phyloP scores from a whole-genome alignment of 176 grass and related monocot species.

The Musa beccarii region DNA sequence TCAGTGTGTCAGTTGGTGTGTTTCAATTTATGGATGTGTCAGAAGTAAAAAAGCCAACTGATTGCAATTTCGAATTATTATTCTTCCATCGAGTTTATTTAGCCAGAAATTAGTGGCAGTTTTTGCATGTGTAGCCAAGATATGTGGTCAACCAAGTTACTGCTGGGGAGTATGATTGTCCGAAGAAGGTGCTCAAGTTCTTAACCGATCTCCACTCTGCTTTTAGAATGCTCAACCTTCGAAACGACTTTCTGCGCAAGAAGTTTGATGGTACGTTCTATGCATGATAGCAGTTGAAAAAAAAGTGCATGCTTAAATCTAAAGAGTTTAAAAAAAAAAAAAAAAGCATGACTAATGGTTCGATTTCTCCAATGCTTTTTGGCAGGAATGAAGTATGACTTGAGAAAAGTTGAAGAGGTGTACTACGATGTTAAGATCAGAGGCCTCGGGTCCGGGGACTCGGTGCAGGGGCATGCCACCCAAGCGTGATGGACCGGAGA shows the following conservation, averaged over 20 bases:
- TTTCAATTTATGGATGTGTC: background rate
- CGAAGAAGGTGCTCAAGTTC: constrained; percentile 69
- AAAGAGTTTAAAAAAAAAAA: background rate
- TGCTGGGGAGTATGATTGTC: constrained; percentile 77
- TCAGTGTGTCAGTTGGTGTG: background rate
- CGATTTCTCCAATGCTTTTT: constrained; percentile 2
- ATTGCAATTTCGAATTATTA: background rate
- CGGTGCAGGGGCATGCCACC: constrained; percentile 20
- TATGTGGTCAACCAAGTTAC: constrained; percentile 92
- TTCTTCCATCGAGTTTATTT: background rate
- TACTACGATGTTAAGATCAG: constrained; percentile 96
- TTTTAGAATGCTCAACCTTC: constrained; percentile 91
- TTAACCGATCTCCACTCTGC: constrained; percentile 86
- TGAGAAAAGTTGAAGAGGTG: constrained; percentile 91
- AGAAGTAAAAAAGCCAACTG: background rate
- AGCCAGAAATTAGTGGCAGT: background rate
- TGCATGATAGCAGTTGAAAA: background rate
- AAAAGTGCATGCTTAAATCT: background rate
- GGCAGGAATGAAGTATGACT: constrained; percentile 93
- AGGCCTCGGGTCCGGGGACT: constrained; percentile 45
- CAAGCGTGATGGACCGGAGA: constrained; percentile 4
- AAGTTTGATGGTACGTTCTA: constrained; percentile 74
- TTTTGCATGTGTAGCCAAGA: constrained; percentile 43
- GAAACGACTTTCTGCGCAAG: constrained; percentile 90
- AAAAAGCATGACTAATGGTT: background rate